Conservation (phyloP, 257 asterid genomes). For the Catharanthus roseus region DNA sequence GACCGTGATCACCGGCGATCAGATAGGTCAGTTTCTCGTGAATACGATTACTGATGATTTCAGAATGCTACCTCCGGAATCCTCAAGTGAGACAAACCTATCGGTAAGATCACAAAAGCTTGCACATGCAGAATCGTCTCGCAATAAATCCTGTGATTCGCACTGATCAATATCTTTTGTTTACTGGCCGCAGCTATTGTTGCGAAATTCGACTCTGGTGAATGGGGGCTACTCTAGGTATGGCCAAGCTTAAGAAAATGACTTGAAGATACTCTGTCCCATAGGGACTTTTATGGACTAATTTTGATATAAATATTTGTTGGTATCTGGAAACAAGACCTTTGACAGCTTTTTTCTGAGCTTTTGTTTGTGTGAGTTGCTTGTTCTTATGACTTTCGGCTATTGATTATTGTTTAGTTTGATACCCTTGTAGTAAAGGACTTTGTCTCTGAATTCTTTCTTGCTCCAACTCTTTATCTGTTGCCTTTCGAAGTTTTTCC, state of each 20-base stretch:
- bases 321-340: too few species aligned
- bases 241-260: background rate
- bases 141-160: background rate
- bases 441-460: too few species aligned
- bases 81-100: background rate
- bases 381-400: too few species aligned
- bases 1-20: constrained; percentile 39
- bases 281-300: background rate
- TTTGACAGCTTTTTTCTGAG: too few species aligned
- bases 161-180: background rate
- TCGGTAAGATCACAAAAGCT: background rate
- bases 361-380: too few species aligned
- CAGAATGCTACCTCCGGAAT: background rate
- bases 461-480: too few species aligned
- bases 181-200: background rate
- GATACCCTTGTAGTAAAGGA: too few species aligned
- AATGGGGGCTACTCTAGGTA: too few species aligned
- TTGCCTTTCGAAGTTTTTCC: too few species aligned
- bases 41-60: constrained; percentile 12
- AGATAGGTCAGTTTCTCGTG: constrained; percentile 59
- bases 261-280: background rate
- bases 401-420: too few species aligned
- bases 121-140: background rate
- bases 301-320: background rate
- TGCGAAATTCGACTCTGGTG: background rate